Percentiles rank a stretch among this genome's conserved stretches.
These are phyloP conservation scores for Hortiboletus rubellus DNA, from an alignment of 1,284 basidiomycete genomes.

Conservation along the genomic window DNA sequence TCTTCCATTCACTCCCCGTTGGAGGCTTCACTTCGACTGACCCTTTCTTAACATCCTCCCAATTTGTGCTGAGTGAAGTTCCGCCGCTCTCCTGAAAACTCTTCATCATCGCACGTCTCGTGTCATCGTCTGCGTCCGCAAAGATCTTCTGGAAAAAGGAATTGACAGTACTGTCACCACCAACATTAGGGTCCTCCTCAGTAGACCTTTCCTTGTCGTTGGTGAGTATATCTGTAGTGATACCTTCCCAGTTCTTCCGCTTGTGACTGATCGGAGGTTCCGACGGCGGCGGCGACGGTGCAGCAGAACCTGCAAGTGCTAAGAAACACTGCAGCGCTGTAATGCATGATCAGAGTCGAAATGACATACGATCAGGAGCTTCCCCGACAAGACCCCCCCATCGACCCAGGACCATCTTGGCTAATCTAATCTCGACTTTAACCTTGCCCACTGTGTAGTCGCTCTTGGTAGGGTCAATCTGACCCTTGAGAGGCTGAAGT, in stretches of 20 bases:
- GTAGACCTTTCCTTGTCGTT: constrained; percentile 61
- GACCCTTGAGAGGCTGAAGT: constrained; percentile 78
- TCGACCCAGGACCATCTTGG: constrained; percentile 60
- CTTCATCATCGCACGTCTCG: constrained; percentile 93
- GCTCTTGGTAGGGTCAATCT: constrained; percentile 67
- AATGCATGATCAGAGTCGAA: background rate
- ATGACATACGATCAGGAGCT: constrained; percentile 63
- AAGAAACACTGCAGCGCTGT: background rate
- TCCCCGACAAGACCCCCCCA: constrained; percentile 81
- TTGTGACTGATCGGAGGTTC: constrained; percentile 39
- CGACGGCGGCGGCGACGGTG: constrained; percentile 36
- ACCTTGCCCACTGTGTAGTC: constrained; percentile 74
- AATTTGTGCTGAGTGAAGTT: constrained; percentile 91
- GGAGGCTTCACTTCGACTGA: constrained; percentile 78
- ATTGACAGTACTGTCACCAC: constrained; percentile 77
- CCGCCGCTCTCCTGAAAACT: constrained; percentile 90
- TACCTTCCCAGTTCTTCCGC: constrained; percentile 81
- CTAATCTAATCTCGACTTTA: constrained; percentile 77
- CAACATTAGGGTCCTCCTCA: constrained; percentile 79
- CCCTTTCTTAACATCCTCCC: constrained; percentile 79
- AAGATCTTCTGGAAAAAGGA: constrained; percentile 85
- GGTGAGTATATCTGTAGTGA: constrained; percentile 66
- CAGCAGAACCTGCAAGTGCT: constrained; percentile 34
- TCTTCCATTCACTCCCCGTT: constrained; percentile 77
- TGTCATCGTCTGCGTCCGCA: constrained; percentile 84